phyloP scores from a whole-genome alignment of 1,284 basidiomycete species.

The Tylopilus orsonianus region DNA sequence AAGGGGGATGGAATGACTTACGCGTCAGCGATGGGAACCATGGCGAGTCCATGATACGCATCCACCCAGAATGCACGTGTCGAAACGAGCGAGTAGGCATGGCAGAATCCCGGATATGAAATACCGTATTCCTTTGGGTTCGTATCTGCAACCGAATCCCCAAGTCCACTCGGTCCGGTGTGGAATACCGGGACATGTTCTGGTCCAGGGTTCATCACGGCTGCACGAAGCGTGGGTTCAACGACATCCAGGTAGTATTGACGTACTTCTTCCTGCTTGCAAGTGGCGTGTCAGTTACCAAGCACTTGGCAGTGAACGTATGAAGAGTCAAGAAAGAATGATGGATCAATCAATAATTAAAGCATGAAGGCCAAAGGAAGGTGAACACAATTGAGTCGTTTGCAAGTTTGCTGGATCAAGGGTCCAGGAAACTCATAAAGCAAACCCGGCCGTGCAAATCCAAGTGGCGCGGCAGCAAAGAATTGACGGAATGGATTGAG shows the following conservation, averaged over 20 bases:
- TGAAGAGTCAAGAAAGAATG: conserved; percentile 10
- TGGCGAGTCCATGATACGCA: conserved; percentile 78
- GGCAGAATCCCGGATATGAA: conserved; percentile 56
- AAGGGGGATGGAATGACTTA: conserved; percentile 40
- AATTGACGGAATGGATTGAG: background rate
- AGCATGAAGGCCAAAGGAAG: conserved; percentile 14
- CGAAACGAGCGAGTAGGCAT: conserved; percentile 79
- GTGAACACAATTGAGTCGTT: conserved; percentile 4
- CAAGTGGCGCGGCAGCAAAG: conserved; percentile 4
- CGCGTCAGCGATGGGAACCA: conserved; percentile 90
- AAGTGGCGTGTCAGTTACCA: conserved; percentile 18
- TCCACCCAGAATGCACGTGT: conserved; percentile 89
- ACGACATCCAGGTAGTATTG: conserved; percentile 47
- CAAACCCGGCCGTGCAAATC: conserved; percentile 6
- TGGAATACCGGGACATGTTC: background rate
- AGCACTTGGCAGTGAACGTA: conserved; percentile 7
- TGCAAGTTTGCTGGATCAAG: conserved; percentile 18
- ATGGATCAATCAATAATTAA: conserved; percentile 5
- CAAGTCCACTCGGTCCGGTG: background rate
- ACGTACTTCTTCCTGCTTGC: conserved; percentile 45
- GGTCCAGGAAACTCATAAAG: conserved; percentile 14
- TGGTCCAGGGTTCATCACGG: conserved; percentile 20
- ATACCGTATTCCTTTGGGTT: conserved; percentile 8
- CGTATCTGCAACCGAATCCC: background rate
- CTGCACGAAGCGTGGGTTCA: conserved; percentile 38